These are phyloP conservation scores for Sporobolomyces pararoseus DNA, from an alignment of 768 basidiomycete genomes.

Conservation along the genomic window DNA sequence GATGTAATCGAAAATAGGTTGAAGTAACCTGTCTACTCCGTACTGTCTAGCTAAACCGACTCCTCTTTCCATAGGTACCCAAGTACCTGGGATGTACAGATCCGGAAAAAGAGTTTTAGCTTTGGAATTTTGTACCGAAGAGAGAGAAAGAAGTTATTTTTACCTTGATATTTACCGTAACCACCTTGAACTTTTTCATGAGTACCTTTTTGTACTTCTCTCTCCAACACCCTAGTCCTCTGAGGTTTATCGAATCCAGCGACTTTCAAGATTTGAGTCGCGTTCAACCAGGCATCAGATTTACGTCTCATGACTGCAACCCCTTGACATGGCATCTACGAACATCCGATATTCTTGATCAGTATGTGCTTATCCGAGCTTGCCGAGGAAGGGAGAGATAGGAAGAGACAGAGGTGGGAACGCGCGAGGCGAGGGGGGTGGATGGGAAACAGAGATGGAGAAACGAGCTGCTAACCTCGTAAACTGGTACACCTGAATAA, in stretches of 20 bases:
- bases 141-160: constrained; percentile 43
- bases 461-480: constrained; percentile 38
- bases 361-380: too few species aligned
- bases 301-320: constrained; percentile 97
- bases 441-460: not conserved
- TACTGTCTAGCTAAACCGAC: constrained; percentile 83
- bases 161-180: constrained; percentile 99
- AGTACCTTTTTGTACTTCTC: constrained; percentile 96
- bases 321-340: constrained; percentile 51
- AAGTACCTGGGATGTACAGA: constrained; percentile 71
- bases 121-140: too few species aligned
- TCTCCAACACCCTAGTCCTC: constrained; percentile 89
- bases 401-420: not conserved
- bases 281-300: constrained; percentile 96
- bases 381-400: too few species aligned
- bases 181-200: constrained; percentile 99
- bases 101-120: too few species aligned
- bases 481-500: constrained; percentile 46
- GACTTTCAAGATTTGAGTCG: constrained; percentile 97
- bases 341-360: too few species aligned
- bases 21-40: constrained; percentile 77
- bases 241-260: constrained; percentile 99
- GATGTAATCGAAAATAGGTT: constrained; percentile 90
- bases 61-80: constrained; percentile 94
- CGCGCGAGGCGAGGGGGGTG: too few species aligned